Conservation (phyloP, 2,329 filamentous ascomycete species). For the Penicillium rolfsii region DNA sequence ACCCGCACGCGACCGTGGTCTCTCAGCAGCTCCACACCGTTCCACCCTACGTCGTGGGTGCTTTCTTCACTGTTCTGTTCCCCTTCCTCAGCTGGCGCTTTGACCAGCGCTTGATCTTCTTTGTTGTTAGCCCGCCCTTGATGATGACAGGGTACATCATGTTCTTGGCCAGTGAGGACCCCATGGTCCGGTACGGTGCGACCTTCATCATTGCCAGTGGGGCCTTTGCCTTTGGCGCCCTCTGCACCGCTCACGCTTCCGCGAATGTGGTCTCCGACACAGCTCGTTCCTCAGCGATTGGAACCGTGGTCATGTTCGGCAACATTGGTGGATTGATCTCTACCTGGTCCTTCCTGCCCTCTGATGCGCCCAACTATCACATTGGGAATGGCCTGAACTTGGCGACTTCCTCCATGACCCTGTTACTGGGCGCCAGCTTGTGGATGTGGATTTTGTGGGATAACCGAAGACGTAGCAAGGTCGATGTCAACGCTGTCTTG, state of each 20-base stretch:
- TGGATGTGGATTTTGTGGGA: constrained; percentile 65
- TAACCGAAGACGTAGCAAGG: constrained; percentile 61
- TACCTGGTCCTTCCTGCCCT: constrained; percentile 67
- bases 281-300: constrained; percentile 67
- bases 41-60: constrained; percentile 70
- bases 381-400: constrained; percentile 74
- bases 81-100: constrained; percentile 64
- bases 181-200: constrained; percentile 66
- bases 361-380: constrained; percentile 66
- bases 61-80: constrained; percentile 65
- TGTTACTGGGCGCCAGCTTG: constrained; percentile 56
- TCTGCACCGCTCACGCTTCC: constrained; percentile 68
- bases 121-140: constrained; percentile 62
- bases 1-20: constrained; percentile 60
- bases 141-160: constrained; percentile 72
- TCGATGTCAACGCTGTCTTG: constrained; percentile 60
- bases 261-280: constrained; percentile 75
- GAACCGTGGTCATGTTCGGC: constrained; percentile 70
- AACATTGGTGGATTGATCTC: constrained; percentile 71
- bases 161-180: constrained; percentile 62
- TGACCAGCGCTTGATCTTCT: constrained; percentile 64
- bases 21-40: constrained; percentile 71
- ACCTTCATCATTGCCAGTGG: constrained; percentile 70
- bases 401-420: constrained; percentile 60
- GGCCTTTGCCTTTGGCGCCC: constrained; percentile 65